Evolutionary conservation across 306 rosid genomes (phyloP), one percentile per base, ranked within the genome.

Genomic region (Albizia julibrissin): DNA sequence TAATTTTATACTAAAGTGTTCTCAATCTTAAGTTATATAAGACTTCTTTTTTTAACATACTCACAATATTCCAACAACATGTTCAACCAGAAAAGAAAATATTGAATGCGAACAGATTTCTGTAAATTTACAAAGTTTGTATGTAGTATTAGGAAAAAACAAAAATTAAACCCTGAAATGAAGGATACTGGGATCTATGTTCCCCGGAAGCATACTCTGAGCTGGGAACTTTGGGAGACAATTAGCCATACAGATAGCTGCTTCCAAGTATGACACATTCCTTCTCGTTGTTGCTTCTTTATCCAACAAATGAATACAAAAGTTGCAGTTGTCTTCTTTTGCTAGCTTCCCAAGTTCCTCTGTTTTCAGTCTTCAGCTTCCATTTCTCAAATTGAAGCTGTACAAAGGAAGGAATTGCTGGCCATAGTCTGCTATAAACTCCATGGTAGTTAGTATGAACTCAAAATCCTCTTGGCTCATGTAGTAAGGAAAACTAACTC

Each of bases 401-500:
- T 93, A 95, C 21, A 91, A 21, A 9, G 95, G 89, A 83, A 93
- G 87, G 73, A 93, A 91, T 24, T 95, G 72, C 81, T 93, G 97
- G 73, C 98, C 99, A 79, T 89, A 90, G 44, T 73, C 71, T 58
- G 94, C 93, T 82, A 95, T n/a, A 82, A 91, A 93, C 76, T 95
- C 98, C 79, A 95, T 54, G 13, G 98, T 92, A 43, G 56, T 77
- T 80, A 89, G 42, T 83, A 90, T 89, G 87, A 88, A 95, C 76
- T 95, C 98, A 66, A 93, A 89, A 76, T 93, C 97, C 14, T 87
- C 92, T 21, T 89, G 85, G 9, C 87, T 79, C 88, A 91, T 91
- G 88, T 91, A 93, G 86, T 93, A 93, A 21, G 98, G 98, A 71
- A 95, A 92, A 82, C 97, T 93, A 67, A 95, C 84, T 85, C 97